These are phyloP conservation scores for Lachancea sp. DNA, from an alignment of 805 yeast species.

Conservation along the genomic window DNA sequence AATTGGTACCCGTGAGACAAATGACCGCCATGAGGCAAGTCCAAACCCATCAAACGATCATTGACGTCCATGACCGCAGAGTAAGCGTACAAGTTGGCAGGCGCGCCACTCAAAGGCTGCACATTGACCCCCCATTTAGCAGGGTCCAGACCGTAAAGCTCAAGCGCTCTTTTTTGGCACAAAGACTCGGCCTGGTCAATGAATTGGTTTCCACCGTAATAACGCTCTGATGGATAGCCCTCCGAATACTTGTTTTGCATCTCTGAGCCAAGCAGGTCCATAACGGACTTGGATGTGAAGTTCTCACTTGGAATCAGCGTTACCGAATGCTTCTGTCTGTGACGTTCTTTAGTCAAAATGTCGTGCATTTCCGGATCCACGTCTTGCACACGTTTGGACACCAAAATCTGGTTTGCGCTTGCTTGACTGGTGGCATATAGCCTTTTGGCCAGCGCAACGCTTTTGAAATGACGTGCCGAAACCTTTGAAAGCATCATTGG, in stretches of 20 bases:
- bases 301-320: constrained; percentile 93
- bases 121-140: constrained; percentile 96
- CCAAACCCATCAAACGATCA: constrained; percentile 95
- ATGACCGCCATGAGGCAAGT: constrained; percentile 98
- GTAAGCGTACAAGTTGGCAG: constrained; percentile 91
- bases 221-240: constrained; percentile 97
- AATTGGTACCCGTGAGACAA: constrained; percentile 96
- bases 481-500: constrained; percentile 13
- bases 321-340: constrained; percentile 86
- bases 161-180: constrained; percentile 87
- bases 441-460: constrained; percentile 10
- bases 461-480: constrained; percentile 11
- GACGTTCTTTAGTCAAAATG: constrained; percentile 68
- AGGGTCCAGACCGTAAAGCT: constrained; percentile 70
- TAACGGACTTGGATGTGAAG: constrained; percentile 90
- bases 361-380: constrained; percentile 81
- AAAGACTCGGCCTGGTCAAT: constrained; percentile 86
- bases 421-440: constrained; percentile 9
- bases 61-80: constrained; percentile 83
- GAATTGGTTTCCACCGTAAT: constrained; percentile 95
- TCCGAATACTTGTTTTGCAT: constrained; percentile 98
- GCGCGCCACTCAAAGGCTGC: constrained; percentile 92
- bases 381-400: constrained; percentile 57
- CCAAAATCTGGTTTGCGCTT: constrained; percentile 32
- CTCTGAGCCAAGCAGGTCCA: constrained; percentile 90